These are phyloP conservation scores for Trichosporon asahii DNA, from an alignment of 1,284 basidiomycete genomes.

Conservation along the genomic window DNA sequence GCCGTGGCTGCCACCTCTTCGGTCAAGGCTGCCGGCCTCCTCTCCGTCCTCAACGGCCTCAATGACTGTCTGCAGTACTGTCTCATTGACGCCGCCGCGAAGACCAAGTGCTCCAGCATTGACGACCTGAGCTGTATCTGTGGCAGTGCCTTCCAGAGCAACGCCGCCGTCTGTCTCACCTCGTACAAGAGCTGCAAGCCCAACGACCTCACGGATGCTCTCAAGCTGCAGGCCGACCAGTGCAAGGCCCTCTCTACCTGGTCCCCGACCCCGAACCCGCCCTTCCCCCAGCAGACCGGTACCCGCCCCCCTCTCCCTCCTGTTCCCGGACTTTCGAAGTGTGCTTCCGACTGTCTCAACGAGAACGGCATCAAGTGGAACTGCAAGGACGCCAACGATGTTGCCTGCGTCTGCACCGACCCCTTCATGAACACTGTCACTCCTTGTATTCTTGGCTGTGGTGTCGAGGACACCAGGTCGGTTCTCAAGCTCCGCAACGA, in stretches of 20 bases:
- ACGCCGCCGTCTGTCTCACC: not conserved
- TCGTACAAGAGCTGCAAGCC: not conserved
- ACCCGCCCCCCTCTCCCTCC: not conserved
- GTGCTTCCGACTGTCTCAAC: not conserved
- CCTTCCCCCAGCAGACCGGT: not conserved
- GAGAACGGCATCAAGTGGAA: conserved; percentile 1
- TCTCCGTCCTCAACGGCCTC: not conserved
- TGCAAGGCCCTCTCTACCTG: not conserved
- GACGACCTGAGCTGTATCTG: not conserved
- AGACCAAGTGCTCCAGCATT: conserved; percentile 1
- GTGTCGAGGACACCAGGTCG: not conserved
- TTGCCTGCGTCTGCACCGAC: not conserved
- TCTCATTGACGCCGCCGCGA: not conserved
- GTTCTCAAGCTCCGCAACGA: not conserved
- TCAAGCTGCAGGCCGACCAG: not conserved
- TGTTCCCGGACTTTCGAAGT: not conserved
- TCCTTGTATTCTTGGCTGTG: not conserved
- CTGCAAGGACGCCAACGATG: not conserved
- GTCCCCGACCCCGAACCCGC: not conserved
- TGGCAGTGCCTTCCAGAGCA: not conserved
- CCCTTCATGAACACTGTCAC: conserved; percentile 3
- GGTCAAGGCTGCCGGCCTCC: not conserved
- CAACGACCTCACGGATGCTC: not conserved
- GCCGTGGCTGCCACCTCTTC: not conserved
- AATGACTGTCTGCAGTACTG: conserved; percentile 7